Percentiles rank a stretch among this genome's conserved stretches.
These are phyloP conservation scores for Rhizoctonia solani DNA, from an alignment of 1,284 basidiomycete species.

Conservation along the genomic window DNA sequence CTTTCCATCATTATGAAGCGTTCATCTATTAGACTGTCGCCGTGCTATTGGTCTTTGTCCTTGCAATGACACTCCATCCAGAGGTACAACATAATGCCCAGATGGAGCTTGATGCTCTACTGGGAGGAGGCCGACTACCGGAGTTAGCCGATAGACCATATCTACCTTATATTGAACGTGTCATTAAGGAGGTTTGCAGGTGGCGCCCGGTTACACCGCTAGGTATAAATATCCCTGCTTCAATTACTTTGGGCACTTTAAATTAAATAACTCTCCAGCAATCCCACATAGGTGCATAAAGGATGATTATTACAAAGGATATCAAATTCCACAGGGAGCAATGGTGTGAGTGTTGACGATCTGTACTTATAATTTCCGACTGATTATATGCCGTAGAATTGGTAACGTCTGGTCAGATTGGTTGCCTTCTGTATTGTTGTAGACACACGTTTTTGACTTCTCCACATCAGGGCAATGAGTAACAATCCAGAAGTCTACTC, in stretches of 20 bases:
- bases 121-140: conserved; percentile 43
- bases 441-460: too few species aligned
- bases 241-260: neutral
- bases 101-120: conserved; percentile 44
- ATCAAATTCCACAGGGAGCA: conserved; percentile 34
- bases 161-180: conserved; percentile 44
- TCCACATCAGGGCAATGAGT: conserved; percentile 12
- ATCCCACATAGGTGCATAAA: conserved; percentile 19
- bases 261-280: neutral
- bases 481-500: conserved; percentile 36
- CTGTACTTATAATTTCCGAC: conserved; percentile 9
- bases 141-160: conserved; percentile 42
- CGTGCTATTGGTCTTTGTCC: conserved; percentile 40
- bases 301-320: conserved; percentile 36
- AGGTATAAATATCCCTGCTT: neutral
- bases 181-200: conserved; percentile 44
- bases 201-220: conserved; percentile 44
- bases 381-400: conserved; percentile 2
- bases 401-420: neutral
- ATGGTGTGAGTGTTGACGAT: conserved; percentile 25
- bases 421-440: too few species aligned
- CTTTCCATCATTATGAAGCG: too few species aligned
- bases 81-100: conserved; percentile 43
- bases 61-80: conserved; percentile 43
- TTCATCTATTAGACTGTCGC: conserved; percentile 39